Percentiles rank a stretch among this genome's conserved stretches.
Evolutionary conservation across 106 monocot genomes (phyloP).

Genomic region (Dendrobium chrysotoxum): DNA sequence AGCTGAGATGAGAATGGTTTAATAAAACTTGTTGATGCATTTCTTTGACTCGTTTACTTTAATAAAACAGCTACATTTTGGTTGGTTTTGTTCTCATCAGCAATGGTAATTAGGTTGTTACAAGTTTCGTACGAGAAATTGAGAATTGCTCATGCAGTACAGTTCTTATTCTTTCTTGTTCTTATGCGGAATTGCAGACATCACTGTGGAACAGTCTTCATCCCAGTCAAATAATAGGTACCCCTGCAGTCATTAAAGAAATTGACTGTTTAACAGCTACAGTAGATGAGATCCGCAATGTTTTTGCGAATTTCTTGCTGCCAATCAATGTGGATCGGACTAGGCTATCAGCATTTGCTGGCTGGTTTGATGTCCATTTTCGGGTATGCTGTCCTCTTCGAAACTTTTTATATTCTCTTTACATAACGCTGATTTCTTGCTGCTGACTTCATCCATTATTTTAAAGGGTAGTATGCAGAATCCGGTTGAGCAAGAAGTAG

Average conservation of each 20-base stretch:
- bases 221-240: conserved; percentile 75
- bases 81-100: neutral
- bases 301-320: conserved; percentile 35
- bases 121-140: neutral
- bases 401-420: neutral
- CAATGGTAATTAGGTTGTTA: neutral
- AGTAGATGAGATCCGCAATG: conserved; percentile 66
- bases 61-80: no score
- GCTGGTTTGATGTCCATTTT: conserved; percentile 99
- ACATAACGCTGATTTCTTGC: neutral
- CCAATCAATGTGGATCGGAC: conserved; percentile 43
- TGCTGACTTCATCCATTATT: neutral
- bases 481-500: conserved; percentile 56
- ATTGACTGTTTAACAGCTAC: conserved; percentile 87
- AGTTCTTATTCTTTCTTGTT: neutral
- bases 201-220: conserved; percentile 85
- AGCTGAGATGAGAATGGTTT: no score
- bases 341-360: conserved; percentile 72
- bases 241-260: conserved; percentile 69
- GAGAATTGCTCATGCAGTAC: neutral
- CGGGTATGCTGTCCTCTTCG: conserved; percentile 32
- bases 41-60: neutral
- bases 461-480: conserved; percentile 63
- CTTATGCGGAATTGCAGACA: conserved; percentile 38
- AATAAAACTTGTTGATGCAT: neutral